Percentiles rank a stretch among this genome's conserved stretches.
phyloP scores from a whole-genome alignment of 495 filamentous ascomycete species.

The Choiromyces venosus region DNA sequence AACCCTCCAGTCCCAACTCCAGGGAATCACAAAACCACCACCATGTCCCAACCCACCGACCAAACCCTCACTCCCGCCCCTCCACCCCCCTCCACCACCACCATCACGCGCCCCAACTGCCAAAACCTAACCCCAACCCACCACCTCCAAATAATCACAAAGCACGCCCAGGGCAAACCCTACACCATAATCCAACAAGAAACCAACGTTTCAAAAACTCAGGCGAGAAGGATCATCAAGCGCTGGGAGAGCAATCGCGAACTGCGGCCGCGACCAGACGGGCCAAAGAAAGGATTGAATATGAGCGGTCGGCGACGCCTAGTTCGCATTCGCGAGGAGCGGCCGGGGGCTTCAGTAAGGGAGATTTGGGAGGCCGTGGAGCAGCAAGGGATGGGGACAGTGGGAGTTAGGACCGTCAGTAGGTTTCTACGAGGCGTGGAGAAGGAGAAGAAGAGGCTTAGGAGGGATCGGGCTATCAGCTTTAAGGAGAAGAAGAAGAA shows the following conservation, averaged over 20 bases:
- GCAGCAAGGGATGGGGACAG: background rate
- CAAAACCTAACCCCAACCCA: background rate
- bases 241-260: slow-evolving; percentile 1
- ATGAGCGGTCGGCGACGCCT: background rate
- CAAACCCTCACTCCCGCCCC: too few relatives aligned
- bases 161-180: background rate
- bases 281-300: background rate
- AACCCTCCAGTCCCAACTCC: background rate
- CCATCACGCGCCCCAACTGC: background rate
- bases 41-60: too few relatives aligned
- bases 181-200: background rate
- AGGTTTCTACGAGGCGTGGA: background rate
- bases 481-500: too few relatives aligned
- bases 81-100: background rate
- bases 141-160: background rate
- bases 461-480: background rate
- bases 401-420: background rate
- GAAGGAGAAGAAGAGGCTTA: background rate
- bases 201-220: background rate
- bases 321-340: background rate
- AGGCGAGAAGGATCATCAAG: background rate
- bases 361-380: background rate
- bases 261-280: background rate
- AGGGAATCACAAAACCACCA: background rate
- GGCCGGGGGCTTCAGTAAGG: background rate